Percentiles rank a stretch among this genome's conserved stretches.
Conservation (phyloP, 2,329 filamentous ascomycete species). For the Diaporthe citriasiana region DNA sequence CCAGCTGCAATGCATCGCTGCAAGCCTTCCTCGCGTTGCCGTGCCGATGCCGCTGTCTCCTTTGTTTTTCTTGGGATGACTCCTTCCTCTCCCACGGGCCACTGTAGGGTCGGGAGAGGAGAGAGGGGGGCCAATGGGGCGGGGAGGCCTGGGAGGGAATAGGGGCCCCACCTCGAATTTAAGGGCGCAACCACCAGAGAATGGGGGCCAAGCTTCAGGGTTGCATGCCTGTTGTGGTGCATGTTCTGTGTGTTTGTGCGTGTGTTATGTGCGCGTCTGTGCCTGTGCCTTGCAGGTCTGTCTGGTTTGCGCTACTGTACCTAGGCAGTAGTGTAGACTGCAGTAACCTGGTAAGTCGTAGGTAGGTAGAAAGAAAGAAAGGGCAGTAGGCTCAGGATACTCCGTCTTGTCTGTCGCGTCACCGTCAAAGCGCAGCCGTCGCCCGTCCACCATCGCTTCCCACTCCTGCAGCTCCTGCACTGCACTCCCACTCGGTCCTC, state of each 20-base stretch:
- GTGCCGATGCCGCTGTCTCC: slow-evolving; percentile 21
- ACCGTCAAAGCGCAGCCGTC: slow-evolving; percentile 22
- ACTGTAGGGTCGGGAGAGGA: not conserved
- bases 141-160: slow-evolving; percentile 2
- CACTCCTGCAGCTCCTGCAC: not conserved
- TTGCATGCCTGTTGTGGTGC: not conserved
- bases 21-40: slow-evolving; percentile 12
- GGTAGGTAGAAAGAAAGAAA: not conserved
- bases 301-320: slow-evolving; percentile 7
- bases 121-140: slow-evolving; percentile 21
- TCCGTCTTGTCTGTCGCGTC: slow-evolving; percentile 23
- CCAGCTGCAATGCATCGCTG: slow-evolving; percentile 3
- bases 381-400: not conserved
- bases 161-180: slow-evolving; percentile 20
- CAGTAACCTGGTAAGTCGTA: not conserved
- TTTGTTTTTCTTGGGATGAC: slow-evolving; percentile 23
- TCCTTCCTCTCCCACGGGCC: not conserved
- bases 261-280: not conserved
- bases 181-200: not conserved
- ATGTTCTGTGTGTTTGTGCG: not conserved
- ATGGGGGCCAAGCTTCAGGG: slow-evolving; percentile 25
- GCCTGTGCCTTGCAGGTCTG: slow-evolving; percentile 20
- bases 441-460: not conserved
- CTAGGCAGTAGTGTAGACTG: not conserved
- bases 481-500: not conserved